A percentile compares a stretch with the other conserved stretches of the same genome.
Conservation (phyloP, 2,329 filamentous ascomycete species). For the Hymenoscyphus fructigenus region DNA sequence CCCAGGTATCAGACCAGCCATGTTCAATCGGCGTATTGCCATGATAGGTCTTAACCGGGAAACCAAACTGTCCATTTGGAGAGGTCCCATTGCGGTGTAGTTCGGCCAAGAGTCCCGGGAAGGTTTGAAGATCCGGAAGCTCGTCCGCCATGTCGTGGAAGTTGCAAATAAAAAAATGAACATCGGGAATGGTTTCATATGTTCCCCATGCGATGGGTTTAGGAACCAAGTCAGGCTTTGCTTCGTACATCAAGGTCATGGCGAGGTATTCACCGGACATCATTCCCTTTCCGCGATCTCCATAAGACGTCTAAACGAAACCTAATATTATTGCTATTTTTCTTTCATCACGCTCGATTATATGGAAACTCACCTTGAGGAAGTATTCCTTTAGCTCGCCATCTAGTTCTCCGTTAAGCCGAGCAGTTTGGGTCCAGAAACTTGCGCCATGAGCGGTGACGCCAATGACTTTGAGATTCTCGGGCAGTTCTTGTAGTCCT, state of each 20-base stretch:
- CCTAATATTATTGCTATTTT: background rate
- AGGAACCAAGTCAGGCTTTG: background rate
- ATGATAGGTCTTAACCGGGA: background rate
- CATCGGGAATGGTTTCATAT: background rate
- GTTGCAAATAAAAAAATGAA: background rate
- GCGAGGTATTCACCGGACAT: background rate
- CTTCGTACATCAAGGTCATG: background rate
- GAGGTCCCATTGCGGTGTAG: background rate
- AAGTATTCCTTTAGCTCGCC: background rate
- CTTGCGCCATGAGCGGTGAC: background rate
- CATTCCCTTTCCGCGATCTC: background rate
- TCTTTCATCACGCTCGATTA: background rate
- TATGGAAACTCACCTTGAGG: background rate
- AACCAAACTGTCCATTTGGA: slow-evolving; percentile 2
- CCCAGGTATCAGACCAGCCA: background rate
- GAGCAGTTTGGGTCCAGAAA: background rate
- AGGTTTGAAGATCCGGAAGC: background rate
- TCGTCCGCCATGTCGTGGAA: background rate
- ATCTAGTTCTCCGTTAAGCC: background rate
- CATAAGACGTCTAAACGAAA: background rate
- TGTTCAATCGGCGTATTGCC: no score
- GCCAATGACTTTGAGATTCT: background rate
- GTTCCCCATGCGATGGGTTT: background rate
- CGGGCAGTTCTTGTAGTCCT: background rate
- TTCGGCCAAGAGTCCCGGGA: background rate